These are phyloP conservation scores for Juglanconis sp. DNA, from an alignment of 2,329 filamentous ascomycete species.

Conservation along the genomic window DNA sequence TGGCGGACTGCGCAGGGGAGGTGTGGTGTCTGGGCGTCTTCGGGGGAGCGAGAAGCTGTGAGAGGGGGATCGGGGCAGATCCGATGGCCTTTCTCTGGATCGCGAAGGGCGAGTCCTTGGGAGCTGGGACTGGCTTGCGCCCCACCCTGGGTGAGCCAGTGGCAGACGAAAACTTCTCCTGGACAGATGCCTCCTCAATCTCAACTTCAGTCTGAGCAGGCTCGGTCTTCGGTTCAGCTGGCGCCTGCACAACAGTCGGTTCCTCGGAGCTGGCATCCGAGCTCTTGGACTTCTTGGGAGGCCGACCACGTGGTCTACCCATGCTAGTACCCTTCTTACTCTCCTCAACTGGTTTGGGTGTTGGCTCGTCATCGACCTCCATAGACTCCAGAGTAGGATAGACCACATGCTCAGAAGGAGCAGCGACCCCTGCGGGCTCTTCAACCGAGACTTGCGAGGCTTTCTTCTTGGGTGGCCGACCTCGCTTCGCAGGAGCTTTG, in stretches of 20 bases:
- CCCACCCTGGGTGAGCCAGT: slow-evolving; percentile 16
- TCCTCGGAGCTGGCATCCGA: slow-evolving; percentile 6
- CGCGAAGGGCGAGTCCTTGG: slow-evolving; percentile 18
- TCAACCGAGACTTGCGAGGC: slow-evolving; percentile 18
- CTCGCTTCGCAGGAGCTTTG: slow-evolving; percentile 14
- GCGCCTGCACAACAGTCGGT: not conserved
- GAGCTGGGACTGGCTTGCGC: slow-evolving; percentile 12
- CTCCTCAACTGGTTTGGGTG: slow-evolving; percentile 19
- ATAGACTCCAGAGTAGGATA: slow-evolving; percentile 20
- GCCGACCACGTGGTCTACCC: slow-evolving; percentile 28
- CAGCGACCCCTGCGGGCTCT: not conserved
- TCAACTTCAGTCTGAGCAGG: slow-evolving; percentile 14
- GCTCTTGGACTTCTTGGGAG: slow-evolving; percentile 28
- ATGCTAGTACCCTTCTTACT: slow-evolving; percentile 13
- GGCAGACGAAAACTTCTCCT: slow-evolving; percentile 14
- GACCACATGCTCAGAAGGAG: not conserved
- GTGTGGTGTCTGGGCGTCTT: slow-evolving; percentile 40
- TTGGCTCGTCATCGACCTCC: slow-evolving; percentile 18
- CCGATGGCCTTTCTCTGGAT: slow-evolving; percentile 27
- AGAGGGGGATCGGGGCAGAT: slow-evolving; percentile 22
- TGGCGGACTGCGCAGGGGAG: slow-evolving; percentile 46
- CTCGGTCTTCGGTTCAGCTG: not conserved
- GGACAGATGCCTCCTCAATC: slow-evolving; percentile 7
- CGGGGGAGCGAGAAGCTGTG: slow-evolving; percentile 20
- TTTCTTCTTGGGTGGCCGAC: slow-evolving; percentile 8